phyloP scores from a whole-genome alignment of 225 moss, liverwort and hornwort species.

The Polytrichum formosum region DNA sequence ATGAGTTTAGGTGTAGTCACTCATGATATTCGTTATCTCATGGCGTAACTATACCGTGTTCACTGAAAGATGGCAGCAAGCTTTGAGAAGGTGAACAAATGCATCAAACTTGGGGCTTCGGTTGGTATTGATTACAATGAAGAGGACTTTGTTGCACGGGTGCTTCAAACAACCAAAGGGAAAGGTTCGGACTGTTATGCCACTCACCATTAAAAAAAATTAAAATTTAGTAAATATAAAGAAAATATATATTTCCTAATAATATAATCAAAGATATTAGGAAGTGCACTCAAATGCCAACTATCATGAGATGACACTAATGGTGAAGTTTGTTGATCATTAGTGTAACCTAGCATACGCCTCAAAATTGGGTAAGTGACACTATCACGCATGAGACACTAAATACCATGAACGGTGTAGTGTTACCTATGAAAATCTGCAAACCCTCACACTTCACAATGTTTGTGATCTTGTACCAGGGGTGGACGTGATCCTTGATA shows the following conservation, averaged over 20 bases:
- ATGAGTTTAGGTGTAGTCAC: background rate
- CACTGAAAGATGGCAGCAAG: constrained; percentile 17
- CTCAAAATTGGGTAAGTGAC: no score
- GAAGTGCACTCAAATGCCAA: no score
- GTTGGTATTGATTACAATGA: constrained; percentile 43
- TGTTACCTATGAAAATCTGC: no score
- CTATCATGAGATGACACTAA: no score
- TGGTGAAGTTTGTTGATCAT: no score
- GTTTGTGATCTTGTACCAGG: constrained; percentile 17
- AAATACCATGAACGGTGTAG: no score
- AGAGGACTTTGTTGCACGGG: constrained; percentile 38
- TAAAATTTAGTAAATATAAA: constrained; percentile 26
- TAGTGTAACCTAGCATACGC: no score
- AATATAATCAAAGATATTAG: no score
- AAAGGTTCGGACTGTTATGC: no score
- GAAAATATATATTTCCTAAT: no score
- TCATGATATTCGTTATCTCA: background rate
- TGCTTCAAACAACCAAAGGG: constrained; percentile 26
- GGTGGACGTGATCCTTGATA: constrained; percentile 77
- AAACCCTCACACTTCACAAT: no score
- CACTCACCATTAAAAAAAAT: constrained; percentile 5
- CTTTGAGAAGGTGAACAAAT: constrained; percentile 14
- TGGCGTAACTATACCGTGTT: background rate
- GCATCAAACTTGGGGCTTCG: constrained; percentile 35
- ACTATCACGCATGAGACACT: no score